phyloP scores from a whole-genome alignment of 768 basidiomycete genomes.

The Psilocybe cubensis region DNA sequence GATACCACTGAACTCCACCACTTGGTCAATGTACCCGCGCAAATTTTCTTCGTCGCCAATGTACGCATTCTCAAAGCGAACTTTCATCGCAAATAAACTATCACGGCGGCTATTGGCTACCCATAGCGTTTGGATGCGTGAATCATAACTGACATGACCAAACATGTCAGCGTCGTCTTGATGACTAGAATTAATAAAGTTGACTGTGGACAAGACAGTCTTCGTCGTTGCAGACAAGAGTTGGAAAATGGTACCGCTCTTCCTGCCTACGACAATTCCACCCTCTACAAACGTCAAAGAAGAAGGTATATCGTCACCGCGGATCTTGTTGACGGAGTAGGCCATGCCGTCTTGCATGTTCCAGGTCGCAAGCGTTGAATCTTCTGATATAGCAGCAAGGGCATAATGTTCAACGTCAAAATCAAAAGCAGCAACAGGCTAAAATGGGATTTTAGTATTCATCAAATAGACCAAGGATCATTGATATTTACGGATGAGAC shows the following conservation, averaged over 20 bases:
- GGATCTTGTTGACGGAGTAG: conserved; percentile 76
- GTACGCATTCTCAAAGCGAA: too few relatives aligned
- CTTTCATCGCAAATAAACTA: conserved; percentile 82
- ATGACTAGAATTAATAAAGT: conserved; percentile 70
- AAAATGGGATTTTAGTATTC: conserved; percentile 8
- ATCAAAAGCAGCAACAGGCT: conserved; percentile 85
- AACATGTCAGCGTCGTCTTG: conserved; percentile 86
- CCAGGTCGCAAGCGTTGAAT: conserved; percentile 83
- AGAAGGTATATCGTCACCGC: conserved; percentile 80
- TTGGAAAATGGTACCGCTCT: conserved; percentile 85
- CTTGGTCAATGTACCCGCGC: conserved; percentile 76
- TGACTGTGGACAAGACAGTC: conserved; percentile 75
- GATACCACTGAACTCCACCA: conserved; percentile 81
- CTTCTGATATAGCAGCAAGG: conserved; percentile 80
- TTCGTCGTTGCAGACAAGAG: conserved; percentile 77
- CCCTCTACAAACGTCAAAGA: conserved; percentile 86
- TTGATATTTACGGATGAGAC: conserved; percentile 63
- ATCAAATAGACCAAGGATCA: not conserved
- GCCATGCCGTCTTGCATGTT: conserved; percentile 77
- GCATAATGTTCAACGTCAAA: conserved; percentile 81
- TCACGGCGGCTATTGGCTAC: conserved; percentile 85
- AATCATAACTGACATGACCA: conserved; percentile 85
- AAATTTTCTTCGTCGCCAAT: conserved; percentile 63
- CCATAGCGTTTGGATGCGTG: conserved; percentile 86
- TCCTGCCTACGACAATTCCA: conserved; percentile 84